Base-by-base conservation (phyloP, 441 rosid genomes). In the Capsella rubella region DNA sequence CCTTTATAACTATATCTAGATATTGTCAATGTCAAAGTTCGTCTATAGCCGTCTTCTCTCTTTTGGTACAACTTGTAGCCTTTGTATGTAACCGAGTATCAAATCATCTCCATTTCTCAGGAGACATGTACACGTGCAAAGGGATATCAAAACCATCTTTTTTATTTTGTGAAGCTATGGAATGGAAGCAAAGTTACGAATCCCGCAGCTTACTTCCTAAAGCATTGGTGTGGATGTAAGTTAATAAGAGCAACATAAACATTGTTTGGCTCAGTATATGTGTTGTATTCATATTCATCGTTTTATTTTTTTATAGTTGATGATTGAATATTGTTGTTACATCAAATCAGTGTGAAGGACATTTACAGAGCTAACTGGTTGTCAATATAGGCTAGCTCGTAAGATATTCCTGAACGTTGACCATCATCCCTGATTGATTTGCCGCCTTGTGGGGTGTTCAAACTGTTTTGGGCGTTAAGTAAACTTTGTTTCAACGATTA, bases 181-280 rank as follows among this genome's bases (percentile, higher is more conserved):
- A 69, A 45, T 69, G 65, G 70, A 69, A 62, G 65, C 58, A 27
- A 16, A 45, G 59, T 58, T 21, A 75, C 15, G 58, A 45, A 69
- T 25, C 35, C 70, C 35, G 9, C 10, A 27, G 57, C 6, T 68
- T n/a, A 28, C 43, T 9, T 75, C 59, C 64, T 43, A n/a, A 37
- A 14, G 39, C 56, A 0, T 57, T 76, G 62, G 56, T 71, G 76
- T 57, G 67, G 18, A 64, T 50, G 72, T 70, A 69, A 64, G 21
- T 10, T 29, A 76, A 76, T 70, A 76, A 76, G 72, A 64, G 71
- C 62, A 57, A 56, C 47, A 47, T 21, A 69, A 47, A 47, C 71
- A 54, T 21, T 56, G 60, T 32, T n/a, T 76, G 61, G 64, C 56
- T 75, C 64, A 68, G 47, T 43, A 9, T 34, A 66, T 67, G 49